Conservation (phyloP, 2,329 filamentous ascomycete species). For the Phialophora tarda region DNA sequence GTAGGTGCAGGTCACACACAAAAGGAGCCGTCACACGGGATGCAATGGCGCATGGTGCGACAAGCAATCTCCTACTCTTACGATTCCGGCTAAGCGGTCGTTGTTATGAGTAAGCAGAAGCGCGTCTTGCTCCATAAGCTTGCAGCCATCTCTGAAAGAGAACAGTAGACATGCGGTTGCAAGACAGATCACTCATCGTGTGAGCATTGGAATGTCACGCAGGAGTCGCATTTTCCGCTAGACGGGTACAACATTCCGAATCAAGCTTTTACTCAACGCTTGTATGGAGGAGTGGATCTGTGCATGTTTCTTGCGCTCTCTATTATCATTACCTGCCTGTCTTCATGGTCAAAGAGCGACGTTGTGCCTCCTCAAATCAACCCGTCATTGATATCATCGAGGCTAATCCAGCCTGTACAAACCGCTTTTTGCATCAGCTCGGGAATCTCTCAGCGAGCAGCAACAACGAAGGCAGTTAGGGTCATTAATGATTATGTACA, state of each 20-base stretch:
- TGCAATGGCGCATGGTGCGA: neutral
- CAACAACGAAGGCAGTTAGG: neutral
- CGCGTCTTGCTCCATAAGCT: neutral
- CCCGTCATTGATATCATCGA: conserved; percentile 7
- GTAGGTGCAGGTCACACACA: neutral
- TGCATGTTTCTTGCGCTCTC: neutral
- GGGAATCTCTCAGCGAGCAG: neutral
- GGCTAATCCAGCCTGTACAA: neutral
- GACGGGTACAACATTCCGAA: neutral
- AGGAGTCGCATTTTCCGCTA: neutral
- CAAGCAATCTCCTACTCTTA: neutral
- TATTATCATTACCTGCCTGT: conserved; percentile 11
- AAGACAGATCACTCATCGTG: neutral
- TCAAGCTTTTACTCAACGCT: neutral
- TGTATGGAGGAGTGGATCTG: neutral
- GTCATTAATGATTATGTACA: neutral
- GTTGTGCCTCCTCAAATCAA: conserved; percentile 2
- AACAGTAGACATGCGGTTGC: neutral
- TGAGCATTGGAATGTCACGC: neutral
- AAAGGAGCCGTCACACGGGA: neutral
- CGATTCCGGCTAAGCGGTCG: neutral
- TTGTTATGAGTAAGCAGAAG: neutral
- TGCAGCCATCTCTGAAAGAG: neutral
- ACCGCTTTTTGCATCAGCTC: conserved; percentile 8
- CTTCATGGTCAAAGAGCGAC: conserved; percentile 1